Conservation (phyloP, 2,329 filamentous ascomycete genomes). For the Arthroderma uncinatum region DNA sequence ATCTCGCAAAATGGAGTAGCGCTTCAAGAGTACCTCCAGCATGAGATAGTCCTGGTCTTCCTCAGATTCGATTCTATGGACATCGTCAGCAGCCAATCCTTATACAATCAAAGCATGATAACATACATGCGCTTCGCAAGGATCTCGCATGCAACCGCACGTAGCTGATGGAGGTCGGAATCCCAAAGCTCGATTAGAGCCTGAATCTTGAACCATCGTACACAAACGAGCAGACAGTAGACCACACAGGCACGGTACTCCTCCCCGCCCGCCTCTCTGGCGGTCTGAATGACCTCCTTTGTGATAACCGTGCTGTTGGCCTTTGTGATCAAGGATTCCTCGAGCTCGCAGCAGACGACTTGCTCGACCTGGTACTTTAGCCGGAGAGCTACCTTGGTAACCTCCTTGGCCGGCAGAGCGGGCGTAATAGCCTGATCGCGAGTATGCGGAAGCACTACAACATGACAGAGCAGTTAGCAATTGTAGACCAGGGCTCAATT, state of each 20-base stretch:
- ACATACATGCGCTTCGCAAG: constrained; percentile 64
- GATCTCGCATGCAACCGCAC: constrained; percentile 76
- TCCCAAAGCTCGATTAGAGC: constrained; percentile 80
- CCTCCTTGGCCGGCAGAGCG: constrained; percentile 62
- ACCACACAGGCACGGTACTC: constrained; percentile 71
- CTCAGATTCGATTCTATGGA: constrained; percentile 65
- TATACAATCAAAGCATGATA: not conserved
- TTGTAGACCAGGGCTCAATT: not conserved
- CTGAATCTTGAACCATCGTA: constrained; percentile 70
- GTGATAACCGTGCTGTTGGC: constrained; percentile 84
- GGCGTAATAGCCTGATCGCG: constrained; percentile 39
- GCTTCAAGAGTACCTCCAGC: constrained; percentile 69
- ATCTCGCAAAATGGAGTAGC: constrained; percentile 71
- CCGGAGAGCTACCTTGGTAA: constrained; percentile 80
- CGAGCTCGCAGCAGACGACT: constrained; percentile 80
- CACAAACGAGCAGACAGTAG: constrained; percentile 64
- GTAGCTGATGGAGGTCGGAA: constrained; percentile 65
- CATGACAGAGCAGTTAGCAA: not conserved
- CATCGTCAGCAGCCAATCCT: not conserved
- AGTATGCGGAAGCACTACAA: constrained; percentile 35
- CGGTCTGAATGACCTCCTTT: constrained; percentile 62
- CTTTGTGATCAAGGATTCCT: constrained; percentile 59
- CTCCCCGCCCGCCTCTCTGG: constrained; percentile 66
- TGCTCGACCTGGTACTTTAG: constrained; percentile 85
- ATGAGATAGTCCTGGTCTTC: constrained; percentile 69